Percentiles rank a stretch among this genome's conserved stretches.
Conservation (phyloP, 345 rosid genomes). For the Carallia brachiata region DNA sequence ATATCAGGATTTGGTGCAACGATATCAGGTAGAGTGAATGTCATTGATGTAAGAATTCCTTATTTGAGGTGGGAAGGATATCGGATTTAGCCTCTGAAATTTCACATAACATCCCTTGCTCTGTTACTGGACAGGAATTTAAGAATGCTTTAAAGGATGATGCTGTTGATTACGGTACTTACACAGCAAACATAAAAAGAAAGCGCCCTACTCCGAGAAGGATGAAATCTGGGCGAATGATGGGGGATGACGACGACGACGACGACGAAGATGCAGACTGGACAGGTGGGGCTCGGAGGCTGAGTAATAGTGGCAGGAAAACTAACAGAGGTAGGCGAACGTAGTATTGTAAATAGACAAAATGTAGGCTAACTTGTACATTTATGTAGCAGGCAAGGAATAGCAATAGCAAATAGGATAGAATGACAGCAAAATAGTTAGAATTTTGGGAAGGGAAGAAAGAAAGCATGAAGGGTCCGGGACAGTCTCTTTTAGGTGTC, state of each 20-base stretch:
- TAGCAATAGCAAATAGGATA: conserved; percentile 25
- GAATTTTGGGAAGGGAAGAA: conserved; percentile 21
- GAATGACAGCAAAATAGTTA: conserved; percentile 24
- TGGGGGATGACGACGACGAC: conserved; percentile 46
- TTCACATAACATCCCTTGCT: background rate
- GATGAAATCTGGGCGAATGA: conserved; percentile 25
- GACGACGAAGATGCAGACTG: conserved; percentile 50
- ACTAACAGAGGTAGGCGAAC: conserved; percentile 45
- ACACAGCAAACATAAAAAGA: conserved; percentile 79
- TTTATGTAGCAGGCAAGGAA: conserved; percentile 22
- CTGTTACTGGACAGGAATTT: conserved; percentile 54
- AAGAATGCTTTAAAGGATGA: conserved; percentile 89
- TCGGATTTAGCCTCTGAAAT: background rate
- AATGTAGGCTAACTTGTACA: conserved; percentile 56
- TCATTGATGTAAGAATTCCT: background rate
- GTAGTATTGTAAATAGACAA: conserved; percentile 34
- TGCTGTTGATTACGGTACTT: conserved; percentile 67
- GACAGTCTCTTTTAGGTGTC: conserved; percentile 11
- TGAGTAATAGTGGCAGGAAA: conserved; percentile 40
- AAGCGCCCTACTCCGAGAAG: conserved; percentile 63
- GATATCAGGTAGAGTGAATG: conserved; percentile 65
- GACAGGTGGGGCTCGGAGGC: conserved; percentile 47
- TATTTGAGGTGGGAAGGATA: background rate
- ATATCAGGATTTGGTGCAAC: conserved; percentile 60
- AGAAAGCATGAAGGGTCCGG: conserved; percentile 8